These are phyloP conservation scores for Oehlia diaphana DNA, from an alignment of 192 early-diverging fungal genomes.

Conservation along the genomic window DNA sequence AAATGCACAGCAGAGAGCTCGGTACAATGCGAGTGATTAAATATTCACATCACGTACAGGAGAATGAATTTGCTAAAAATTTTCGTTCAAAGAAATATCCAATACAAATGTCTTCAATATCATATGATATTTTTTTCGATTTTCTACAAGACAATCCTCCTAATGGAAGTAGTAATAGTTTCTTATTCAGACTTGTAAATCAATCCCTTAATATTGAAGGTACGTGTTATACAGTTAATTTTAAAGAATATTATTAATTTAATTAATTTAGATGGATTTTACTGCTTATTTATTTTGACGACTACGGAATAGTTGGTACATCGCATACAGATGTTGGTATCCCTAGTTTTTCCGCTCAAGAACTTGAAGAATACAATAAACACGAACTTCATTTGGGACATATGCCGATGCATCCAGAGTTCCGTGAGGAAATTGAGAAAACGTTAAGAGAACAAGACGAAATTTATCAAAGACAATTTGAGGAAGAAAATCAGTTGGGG, in stretches of 20 bases:
- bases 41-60: constrained; percentile 72
- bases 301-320: constrained; percentile 21
- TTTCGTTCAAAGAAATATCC: constrained; percentile 85
- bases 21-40: constrained; percentile 64
- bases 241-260: neutral
- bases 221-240: neutral
- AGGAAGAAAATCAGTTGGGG: neutral
- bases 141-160: constrained; percentile 76
- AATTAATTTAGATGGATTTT: neutral
- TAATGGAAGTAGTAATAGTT: constrained; percentile 70
- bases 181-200: constrained; percentile 88
- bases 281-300: neutral
- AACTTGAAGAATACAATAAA: constrained; percentile 80
- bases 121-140: constrained; percentile 85
- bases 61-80: constrained; percentile 78
- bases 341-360: constrained; percentile 66
- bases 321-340: constrained; percentile 54
- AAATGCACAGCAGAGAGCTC: constrained; percentile 75
- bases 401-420: constrained; percentile 67
- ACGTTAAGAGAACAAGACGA: constrained; percentile 68
- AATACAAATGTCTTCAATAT: constrained; percentile 80
- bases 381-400: constrained; percentile 74
- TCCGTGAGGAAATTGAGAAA: constrained; percentile 82
- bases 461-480: neutral
- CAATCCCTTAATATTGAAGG: constrained; percentile 84